Evolutionary conservation across 2,329 filamentous ascomycete species (phyloP), one percentile per base, ranked within the genome.

Genomic region (Beauveria pseudobassiana): DNA sequence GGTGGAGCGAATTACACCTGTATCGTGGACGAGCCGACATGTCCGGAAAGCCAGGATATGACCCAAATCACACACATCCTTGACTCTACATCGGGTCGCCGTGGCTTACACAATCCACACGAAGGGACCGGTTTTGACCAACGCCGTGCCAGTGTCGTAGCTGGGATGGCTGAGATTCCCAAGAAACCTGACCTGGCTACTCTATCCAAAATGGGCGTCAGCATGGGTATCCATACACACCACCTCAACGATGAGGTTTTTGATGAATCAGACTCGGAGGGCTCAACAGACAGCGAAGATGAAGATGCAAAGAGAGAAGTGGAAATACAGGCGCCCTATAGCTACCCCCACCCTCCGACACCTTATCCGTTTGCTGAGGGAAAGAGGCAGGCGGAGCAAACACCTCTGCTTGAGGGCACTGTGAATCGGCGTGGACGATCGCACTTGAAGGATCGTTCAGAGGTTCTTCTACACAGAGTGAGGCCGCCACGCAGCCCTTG

Each of bases 1-100:
- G 91, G 91, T 96, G 91, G 91, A 81, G 87, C 54, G 87, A 93
- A 48, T 76, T 95, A 4, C 85, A 88, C 66, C 78, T 75, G 49
- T 73, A 82, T 12, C 77, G 83, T 30, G 79, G 79, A 43, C 71
- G 73, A 12, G 69, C 73, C 3, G 69, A 72, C 40, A 72, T 77
- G 69, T 74, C 75, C 9, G 71, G 71, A 72, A 2, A 76, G 75
- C 3, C 77, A 78, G 48, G 79, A 80, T 63, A 68, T 78, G 3
- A 70, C 73, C 3, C 77, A 79, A 3, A 68, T 81, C 6, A 73
- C 73, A 1, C 74, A 78, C 16, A 75, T 81, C 46, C 69, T 80
- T 40, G 77, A 77, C 59, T 76, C 75, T 10, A 78, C 75, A 2
- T 72, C 72, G 8, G 75, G 76, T 5, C 70, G 76, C 38, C 75